phyloP scores from a whole-genome alignment of 2,329 filamentous ascomycete species.

The Raffaelea albimanens region DNA sequence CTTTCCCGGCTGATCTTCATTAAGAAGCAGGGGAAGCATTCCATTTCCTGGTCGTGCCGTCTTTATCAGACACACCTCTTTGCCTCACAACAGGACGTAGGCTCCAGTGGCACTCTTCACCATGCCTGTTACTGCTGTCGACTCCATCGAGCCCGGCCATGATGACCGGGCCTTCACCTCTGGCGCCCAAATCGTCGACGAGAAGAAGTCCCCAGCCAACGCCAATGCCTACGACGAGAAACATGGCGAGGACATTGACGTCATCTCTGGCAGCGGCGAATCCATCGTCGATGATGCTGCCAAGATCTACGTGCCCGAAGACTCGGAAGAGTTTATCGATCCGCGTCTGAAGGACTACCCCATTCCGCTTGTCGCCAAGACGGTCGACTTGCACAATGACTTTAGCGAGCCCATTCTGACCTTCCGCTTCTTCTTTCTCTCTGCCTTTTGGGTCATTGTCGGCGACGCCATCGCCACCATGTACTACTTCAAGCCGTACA shows the following conservation, averaged over 20 bases:
- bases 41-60: too few relatives aligned
- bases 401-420: slow-evolving; percentile 23
- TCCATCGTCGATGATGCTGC: slow-evolving; percentile 11
- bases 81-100: too few relatives aligned
- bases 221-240: not conserved
- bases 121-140: too few relatives aligned
- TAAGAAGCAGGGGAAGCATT: too few relatives aligned
- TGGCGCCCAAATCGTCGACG: too few relatives aligned
- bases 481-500: slow-evolving; percentile 24
- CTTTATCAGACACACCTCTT: too few relatives aligned
- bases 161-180: too few relatives aligned
- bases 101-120: too few relatives aligned
- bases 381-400: slow-evolving; percentile 22
- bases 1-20: too few relatives aligned
- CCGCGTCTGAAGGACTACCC: slow-evolving; percentile 21
- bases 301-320: slow-evolving; percentile 16
- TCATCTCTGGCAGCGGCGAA: slow-evolving; percentile 2
- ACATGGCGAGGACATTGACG: slow-evolving; percentile 5
- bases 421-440: slow-evolving; percentile 21
- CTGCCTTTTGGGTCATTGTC: slow-evolving; percentile 21
- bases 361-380: slow-evolving; percentile 22
- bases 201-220: too few relatives aligned
- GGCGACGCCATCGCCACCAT: slow-evolving; percentile 21
- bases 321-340: slow-evolving; percentile 21
- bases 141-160: too few relatives aligned